These are phyloP conservation scores for Litsea cubeba DNA, from an alignment of 164 flowering plant species.

Conservation along the genomic window DNA sequence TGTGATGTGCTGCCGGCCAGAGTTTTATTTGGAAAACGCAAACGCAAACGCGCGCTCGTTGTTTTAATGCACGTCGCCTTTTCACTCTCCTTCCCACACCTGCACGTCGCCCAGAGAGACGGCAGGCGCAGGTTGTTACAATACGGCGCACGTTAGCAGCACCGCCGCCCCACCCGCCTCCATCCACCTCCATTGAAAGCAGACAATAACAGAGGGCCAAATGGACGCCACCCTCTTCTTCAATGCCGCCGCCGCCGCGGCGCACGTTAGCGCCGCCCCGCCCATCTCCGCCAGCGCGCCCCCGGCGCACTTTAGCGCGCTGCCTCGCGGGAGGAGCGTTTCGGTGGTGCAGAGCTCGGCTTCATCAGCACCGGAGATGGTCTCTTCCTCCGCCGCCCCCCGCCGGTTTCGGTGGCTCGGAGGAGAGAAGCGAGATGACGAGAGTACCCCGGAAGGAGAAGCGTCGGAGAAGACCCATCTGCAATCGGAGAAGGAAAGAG, in stretches of 20 bases:
- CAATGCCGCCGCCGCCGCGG: slow-evolving; percentile 35
- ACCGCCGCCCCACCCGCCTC: not conserved
- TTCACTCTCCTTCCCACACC: too few species aligned
- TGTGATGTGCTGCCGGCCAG: too few species aligned
- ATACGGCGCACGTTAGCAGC: not conserved
- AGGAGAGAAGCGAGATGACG: slow-evolving; percentile 16
- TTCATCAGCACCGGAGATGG: slow-evolving; percentile 22
- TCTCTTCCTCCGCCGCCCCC: slow-evolving; percentile 45
- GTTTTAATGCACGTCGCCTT: too few species aligned
- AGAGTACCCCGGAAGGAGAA: slow-evolving; percentile 21
- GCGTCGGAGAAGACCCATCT: not conserved
- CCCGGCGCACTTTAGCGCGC: slow-evolving; percentile 34
- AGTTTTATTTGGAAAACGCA: too few species aligned
- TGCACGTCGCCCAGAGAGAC: too few species aligned
- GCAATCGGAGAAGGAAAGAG: not conserved
- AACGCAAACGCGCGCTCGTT: too few species aligned
- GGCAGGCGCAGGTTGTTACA: not conserved
- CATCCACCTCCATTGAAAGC: not conserved
- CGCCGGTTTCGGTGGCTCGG: slow-evolving; percentile 52
- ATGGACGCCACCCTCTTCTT: slow-evolving; percentile 57
- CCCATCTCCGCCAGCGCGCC: slow-evolving; percentile 25
- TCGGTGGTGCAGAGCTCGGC: slow-evolving; percentile 23
- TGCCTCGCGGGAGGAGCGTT: slow-evolving; percentile 22
- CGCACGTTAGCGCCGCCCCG: slow-evolving; percentile 35
- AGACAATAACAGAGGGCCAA: not conserved